phyloP scores from a whole-genome alignment of 306 rosid species.

The Cicer bijugum region DNA sequence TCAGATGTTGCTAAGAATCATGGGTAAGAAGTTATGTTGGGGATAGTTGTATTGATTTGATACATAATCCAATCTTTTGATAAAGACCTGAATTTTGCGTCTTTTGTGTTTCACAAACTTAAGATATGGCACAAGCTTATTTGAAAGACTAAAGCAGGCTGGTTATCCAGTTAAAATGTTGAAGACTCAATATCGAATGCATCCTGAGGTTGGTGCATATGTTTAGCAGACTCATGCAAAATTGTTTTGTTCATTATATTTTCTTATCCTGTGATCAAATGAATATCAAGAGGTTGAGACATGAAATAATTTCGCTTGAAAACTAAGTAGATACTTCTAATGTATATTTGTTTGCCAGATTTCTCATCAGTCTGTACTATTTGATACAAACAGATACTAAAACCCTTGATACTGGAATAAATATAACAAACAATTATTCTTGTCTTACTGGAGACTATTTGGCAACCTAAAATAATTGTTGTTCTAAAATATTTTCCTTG shows the following conservation, averaged over 20 bases:
- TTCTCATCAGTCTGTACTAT: slow-evolving; percentile 5
- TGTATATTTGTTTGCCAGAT: not conserved
- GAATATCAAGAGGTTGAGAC: slow-evolving; percentile 30
- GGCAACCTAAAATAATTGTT: not conserved
- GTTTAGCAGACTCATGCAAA: slow-evolving; percentile 21
- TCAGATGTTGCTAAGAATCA: slow-evolving; percentile 71
- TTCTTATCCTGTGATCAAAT: slow-evolving; percentile 20
- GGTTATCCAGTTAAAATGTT: slow-evolving; percentile 97
- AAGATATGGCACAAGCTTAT: slow-evolving; percentile 87
- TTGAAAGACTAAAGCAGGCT: slow-evolving; percentile 78
- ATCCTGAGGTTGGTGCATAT: slow-evolving; percentile 83
- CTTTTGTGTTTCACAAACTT: slow-evolving; percentile 45
- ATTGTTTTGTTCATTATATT: slow-evolving; percentile 30
- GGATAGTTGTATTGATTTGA: slow-evolving; percentile 13
- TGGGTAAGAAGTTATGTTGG: slow-evolving; percentile 55
- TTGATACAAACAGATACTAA: slow-evolving; percentile 19
- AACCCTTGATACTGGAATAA: slow-evolving; percentile 15
- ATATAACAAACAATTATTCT: slow-evolving; percentile 17
- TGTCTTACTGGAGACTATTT: slow-evolving; percentile 28
- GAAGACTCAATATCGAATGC: slow-evolving; percentile 98
- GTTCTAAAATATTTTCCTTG: not conserved
- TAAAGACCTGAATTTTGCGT: slow-evolving; percentile 27
- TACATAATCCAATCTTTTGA: slow-evolving; percentile 7
- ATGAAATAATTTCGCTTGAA: not conserved
- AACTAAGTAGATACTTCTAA: slow-evolving; percentile 1